phyloP scores from a whole-genome alignment of 139 green algal genomes.

The Choricystis sp. region DNA sequence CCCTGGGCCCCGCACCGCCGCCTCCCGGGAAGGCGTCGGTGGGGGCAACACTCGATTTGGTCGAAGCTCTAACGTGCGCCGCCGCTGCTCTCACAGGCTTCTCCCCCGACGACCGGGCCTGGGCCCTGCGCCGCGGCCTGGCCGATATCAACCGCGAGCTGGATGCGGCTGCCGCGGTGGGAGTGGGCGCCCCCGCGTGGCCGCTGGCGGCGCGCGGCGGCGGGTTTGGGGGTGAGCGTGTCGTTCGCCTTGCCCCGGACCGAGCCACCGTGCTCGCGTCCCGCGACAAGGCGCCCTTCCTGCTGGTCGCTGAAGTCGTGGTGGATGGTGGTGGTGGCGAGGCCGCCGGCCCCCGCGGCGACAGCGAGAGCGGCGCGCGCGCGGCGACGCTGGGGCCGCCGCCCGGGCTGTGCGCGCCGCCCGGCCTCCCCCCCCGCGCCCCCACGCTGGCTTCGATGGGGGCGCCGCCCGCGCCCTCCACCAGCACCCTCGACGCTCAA shows the following conservation, averaged over 20 bases:
- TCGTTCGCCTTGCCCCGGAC: constrained; percentile 63
- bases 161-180: constrained; percentile 42
- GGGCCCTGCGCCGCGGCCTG: constrained; percentile 27
- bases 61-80: constrained; percentile 82
- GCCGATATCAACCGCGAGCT: constrained; percentile 56
- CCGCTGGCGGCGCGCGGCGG: constrained; percentile 32
- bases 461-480: no score
- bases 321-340: constrained; percentile 4
- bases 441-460: no score
- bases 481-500: no score
- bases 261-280: constrained; percentile 82
- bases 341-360: neutral
- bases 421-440: no score
- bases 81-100: constrained; percentile 55
- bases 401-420: no score
- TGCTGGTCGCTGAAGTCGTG: constrained; percentile 64
- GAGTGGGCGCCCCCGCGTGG: constrained; percentile 77
- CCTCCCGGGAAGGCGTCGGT: no score
- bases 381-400: no score
- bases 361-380: no score
- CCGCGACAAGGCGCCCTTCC: constrained; percentile 63
- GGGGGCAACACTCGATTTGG: constrained; percentile 86
- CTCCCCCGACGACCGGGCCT: constrained; percentile 26
- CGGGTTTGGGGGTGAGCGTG: constrained; percentile 38
- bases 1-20: no score